Evolutionary conservation across 306 rosid species (phyloP).

Genomic region (Lagenaria siceraria): DNA sequence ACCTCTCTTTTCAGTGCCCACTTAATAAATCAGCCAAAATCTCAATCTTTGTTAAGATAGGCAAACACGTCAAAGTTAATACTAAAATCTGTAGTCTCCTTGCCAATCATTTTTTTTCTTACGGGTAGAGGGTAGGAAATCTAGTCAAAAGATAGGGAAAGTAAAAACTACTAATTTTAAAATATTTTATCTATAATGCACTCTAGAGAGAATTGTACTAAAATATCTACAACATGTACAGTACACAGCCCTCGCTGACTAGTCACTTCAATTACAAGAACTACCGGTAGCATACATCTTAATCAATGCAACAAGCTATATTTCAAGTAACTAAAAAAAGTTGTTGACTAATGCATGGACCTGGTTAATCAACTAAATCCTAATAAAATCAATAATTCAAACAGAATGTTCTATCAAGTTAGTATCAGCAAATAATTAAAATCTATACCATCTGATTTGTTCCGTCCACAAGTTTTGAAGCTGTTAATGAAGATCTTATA

Average conservation of each 20-base stretch:
- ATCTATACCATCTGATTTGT: conserved; percentile 44
- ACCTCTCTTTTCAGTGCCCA: not conserved
- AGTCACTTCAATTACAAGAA: not conserved
- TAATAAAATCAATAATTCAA: not conserved
- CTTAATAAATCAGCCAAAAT: not conserved
- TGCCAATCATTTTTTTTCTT: not conserved
- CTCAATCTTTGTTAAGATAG: not conserved
- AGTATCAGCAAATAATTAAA: not conserved
- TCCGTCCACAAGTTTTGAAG: conserved; percentile 37
- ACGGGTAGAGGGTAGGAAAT: not conserved
- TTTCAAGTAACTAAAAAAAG: not conserved
- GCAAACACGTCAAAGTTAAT: not conserved
- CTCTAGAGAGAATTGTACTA: not conserved
- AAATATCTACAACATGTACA: not conserved
- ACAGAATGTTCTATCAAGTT: not conserved
- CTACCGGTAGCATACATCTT: not conserved
- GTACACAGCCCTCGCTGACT: not conserved
- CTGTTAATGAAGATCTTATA: conserved; percentile 37
- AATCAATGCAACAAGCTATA: not conserved
- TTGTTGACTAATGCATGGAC: not conserved
- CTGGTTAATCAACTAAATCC: not conserved
- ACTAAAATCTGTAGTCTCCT: not conserved
- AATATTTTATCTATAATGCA: not conserved
- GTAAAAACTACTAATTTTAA: not conserved
- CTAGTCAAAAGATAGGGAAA: not conserved